Conservation (phyloP, 495 filamentous ascomycete genomes). For the Aspergillus leporis region DNA sequence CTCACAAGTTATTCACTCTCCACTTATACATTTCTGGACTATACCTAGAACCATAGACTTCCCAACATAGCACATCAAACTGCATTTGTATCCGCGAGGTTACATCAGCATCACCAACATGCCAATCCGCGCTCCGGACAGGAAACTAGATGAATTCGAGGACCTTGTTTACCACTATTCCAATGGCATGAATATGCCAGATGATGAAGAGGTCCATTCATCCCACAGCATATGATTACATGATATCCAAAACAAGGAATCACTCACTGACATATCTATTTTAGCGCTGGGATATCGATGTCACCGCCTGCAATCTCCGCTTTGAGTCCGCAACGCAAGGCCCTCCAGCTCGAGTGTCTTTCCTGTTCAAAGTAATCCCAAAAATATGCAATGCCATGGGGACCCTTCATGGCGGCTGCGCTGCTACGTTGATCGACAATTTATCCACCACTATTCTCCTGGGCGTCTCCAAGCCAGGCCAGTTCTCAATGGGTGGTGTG, state of each 20-base stretch:
- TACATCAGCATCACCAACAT: background rate
- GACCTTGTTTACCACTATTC: slow-evolving; percentile 22
- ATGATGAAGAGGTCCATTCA: slow-evolving; percentile 1
- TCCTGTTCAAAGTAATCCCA: slow-evolving; percentile 51
- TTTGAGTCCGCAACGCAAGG: slow-evolving; percentile 42
- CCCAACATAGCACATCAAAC: background rate
- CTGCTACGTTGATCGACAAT: slow-evolving; percentile 66
- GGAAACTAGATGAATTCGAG: slow-evolving; percentile 37
- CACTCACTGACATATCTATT: background rate
- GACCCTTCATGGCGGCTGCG: slow-evolving; percentile 71
- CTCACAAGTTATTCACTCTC: background rate
- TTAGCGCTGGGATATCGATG: slow-evolving; percentile 41
- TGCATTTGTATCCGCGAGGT: background rate
- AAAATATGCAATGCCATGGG: slow-evolving; percentile 57
- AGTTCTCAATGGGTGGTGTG: slow-evolving; percentile 64
- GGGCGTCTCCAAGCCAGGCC: slow-evolving; percentile 58
- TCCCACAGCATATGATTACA: background rate
- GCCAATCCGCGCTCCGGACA: slow-evolving; percentile 21
- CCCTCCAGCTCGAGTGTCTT: slow-evolving; percentile 37
- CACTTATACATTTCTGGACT: background rate
- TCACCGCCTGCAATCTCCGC: slow-evolving; percentile 33
- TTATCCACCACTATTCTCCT: slow-evolving; percentile 61
- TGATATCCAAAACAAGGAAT: background rate
- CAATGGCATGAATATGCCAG: background rate
- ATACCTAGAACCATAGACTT: background rate